Evolutionary conservation across 2,329 filamentous ascomycete species (phyloP).

Genomic region (Ophiocordyceps australis): DNA sequence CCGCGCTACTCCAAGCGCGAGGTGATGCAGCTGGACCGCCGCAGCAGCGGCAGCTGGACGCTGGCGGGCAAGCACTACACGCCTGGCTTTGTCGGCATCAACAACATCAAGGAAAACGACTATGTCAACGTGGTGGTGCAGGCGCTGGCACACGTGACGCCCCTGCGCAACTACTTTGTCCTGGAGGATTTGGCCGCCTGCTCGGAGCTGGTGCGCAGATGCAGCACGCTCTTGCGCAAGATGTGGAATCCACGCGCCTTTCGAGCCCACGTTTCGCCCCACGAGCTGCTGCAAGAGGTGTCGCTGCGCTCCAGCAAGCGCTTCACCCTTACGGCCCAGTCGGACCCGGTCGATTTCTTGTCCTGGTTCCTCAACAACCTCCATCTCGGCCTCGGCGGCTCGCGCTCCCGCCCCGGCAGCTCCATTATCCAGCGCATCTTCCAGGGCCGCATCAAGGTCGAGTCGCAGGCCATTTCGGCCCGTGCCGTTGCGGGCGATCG

Average conservation of each 20-base stretch:
- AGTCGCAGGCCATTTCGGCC: constrained; percentile 85
- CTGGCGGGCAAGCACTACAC: constrained; percentile 71
- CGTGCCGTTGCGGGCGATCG: constrained; percentile 77
- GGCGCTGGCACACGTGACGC: constrained; percentile 73
- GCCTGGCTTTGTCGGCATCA: constrained; percentile 94
- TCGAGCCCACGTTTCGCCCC: constrained; percentile 89
- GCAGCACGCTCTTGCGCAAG: constrained; percentile 81
- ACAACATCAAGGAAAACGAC: constrained; percentile 99
- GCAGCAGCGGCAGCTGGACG: constrained; percentile 47
- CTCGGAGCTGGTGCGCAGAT: constrained; percentile 70
- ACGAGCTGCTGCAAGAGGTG: constrained; percentile 92
- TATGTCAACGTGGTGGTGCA: constrained; percentile 95
- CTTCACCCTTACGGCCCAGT: constrained; percentile 79
- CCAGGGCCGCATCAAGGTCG: constrained; percentile 80
- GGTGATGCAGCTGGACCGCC: constrained; percentile 61
- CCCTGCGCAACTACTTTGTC: constrained; percentile 81
- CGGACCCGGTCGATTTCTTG: constrained; percentile 89
- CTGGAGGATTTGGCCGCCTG: constrained; percentile 60
- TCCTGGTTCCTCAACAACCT: constrained; percentile 97
- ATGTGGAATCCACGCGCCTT: constrained; percentile 97
- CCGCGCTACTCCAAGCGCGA: constrained; percentile 68
- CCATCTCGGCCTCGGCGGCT: constrained; percentile 79
- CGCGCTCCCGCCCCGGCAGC: constrained; percentile 65
- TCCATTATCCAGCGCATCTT: constrained; percentile 87
- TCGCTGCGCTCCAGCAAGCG: constrained; percentile 79